Base-by-base conservation (phyloP, 2,329 filamentous ascomycete genomes). In the Fusarium stilboides region DNA sequence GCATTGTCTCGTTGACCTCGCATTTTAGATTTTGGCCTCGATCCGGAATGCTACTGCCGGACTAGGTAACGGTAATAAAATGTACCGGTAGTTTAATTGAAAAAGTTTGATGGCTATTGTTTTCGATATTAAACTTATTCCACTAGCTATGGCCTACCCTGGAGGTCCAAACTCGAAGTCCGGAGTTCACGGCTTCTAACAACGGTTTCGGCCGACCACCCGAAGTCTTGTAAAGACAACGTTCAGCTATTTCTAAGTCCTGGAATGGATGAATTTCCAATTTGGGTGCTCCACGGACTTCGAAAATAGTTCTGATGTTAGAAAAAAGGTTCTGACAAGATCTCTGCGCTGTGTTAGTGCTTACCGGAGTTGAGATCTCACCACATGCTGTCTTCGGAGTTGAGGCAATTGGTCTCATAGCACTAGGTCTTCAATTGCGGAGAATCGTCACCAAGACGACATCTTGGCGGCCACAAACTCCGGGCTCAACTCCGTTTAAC, bases 401-500 rank as follows among this genome's bases (percentile, higher is more conserved):
- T 64, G 61, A 64, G 36, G 13, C 34, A 36, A 14, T 15, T 36
- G 4, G 34, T 36, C 14, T 9, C 5, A 17, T 8, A 17, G 17
- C 8, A 20, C 15, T 8, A 13, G 28, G 19, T 3, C 33, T 8
- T 57, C 24, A 39, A 44, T 9, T 34, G 17, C 31, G 49, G 33
- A 44, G 4, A 17, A 26, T 26, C 42, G 19, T 15, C 40, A 42
- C 13, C 17, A 42, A 42, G 40, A 24, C 13, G 28, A 31, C 28
- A 31, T 31, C 7, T 24, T 24, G 22, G 22, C 22, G 5, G 28
- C 17, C 10, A 28, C 19, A 34, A 33, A 40, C 50, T 40, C 57
- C 60, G 57, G 26, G 22, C 40, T 65, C 60, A 57, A 22, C 33
- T 64, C 61, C 59, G 61, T 24, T 6, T 31, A 31, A 31, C 28